phyloP scores from a whole-genome alignment of 257 asterid species.

The Solanum arcanum region DNA sequence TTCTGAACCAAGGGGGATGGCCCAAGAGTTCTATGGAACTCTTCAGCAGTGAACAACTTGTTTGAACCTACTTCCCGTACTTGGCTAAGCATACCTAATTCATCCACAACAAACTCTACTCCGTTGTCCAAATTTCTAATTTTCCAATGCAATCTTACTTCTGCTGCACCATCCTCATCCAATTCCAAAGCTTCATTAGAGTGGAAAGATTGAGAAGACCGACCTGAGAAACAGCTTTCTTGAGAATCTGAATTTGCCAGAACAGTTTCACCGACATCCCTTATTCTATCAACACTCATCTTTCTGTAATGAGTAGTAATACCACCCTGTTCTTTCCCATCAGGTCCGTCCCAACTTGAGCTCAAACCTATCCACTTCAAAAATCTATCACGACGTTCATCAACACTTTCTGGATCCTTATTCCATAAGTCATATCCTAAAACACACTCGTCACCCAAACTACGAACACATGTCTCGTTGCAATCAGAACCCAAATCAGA shows the following conservation, averaged over 20 bases:
- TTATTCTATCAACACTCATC: slow-evolving; percentile 17
- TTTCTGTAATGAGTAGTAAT: not conserved
- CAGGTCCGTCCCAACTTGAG: slow-evolving; percentile 15
- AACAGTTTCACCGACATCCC: slow-evolving; percentile 26
- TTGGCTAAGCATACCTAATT: slow-evolving; percentile 26
- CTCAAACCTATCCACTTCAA: slow-evolving; percentile 58
- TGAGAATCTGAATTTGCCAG: slow-evolving; percentile 35
- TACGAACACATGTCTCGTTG: slow-evolving; percentile 26
- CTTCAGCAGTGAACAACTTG: slow-evolving; percentile 41
- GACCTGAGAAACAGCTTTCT: slow-evolving; percentile 26
- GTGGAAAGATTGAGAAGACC: slow-evolving; percentile 24
- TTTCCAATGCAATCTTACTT: slow-evolving; percentile 20
- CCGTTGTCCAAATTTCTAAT: slow-evolving; percentile 43
- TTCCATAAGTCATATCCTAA: slow-evolving; percentile 68
- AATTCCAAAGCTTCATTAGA: slow-evolving; percentile 12
- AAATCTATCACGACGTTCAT: slow-evolving; percentile 55
- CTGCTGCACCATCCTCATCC: slow-evolving; percentile 16
- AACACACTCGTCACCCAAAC: slow-evolving; percentile 24
- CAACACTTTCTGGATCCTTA: slow-evolving; percentile 43
- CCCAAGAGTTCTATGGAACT: slow-evolving; percentile 48
- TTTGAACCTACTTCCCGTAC: slow-evolving; percentile 50
- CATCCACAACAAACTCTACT: slow-evolving; percentile 36
- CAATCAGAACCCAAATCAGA: slow-evolving; percentile 43
- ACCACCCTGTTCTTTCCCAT: slow-evolving; percentile 21
- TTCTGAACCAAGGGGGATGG: slow-evolving; percentile 49